Percentiles rank a stretch among this genome's conserved stretches.
These are phyloP conservation scores for Fremontodendron californicum DNA, from an alignment of 345 rosid species.

Conservation along the genomic window DNA sequence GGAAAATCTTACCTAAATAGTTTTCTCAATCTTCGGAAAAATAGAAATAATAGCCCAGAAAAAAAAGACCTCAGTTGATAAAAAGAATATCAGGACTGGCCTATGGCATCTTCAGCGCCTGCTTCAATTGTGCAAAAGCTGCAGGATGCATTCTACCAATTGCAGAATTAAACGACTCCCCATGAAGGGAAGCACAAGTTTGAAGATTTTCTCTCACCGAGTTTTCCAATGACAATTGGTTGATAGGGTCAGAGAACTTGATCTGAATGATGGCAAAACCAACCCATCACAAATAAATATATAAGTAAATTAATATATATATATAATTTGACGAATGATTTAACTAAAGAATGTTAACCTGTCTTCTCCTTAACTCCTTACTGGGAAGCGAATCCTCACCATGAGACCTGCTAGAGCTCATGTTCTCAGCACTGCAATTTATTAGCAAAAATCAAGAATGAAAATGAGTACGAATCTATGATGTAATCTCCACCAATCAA, in stretches of 20 bases:
- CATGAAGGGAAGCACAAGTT: slow-evolving; percentile 78
- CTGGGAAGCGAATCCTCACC: slow-evolving; percentile 59
- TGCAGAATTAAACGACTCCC: slow-evolving; percentile 75
- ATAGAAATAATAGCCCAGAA: not conserved
- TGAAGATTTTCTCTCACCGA: slow-evolving; percentile 81
- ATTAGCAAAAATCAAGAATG: not conserved
- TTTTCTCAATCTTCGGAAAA: not conserved
- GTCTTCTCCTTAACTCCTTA: slow-evolving; percentile 77
- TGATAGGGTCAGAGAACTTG: slow-evolving; percentile 73
- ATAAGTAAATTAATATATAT: not conserved
- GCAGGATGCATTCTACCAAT: slow-evolving; percentile 82
- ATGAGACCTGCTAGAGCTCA: slow-evolving; percentile 62
- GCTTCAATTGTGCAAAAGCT: slow-evolving; percentile 78
- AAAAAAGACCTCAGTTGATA: slow-evolving; percentile 5
- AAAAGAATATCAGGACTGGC: not conserved
- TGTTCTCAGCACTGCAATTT: slow-evolving; percentile 55
- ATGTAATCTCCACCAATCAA: not conserved
- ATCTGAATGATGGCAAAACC: slow-evolving; percentile 39
- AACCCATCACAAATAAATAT: not conserved
- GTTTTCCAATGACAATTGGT: slow-evolving; percentile 73
- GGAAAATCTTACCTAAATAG: slow-evolving; percentile 25
- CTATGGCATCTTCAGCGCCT: slow-evolving; percentile 82
- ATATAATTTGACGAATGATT: not conserved
- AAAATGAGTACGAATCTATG: not conserved
- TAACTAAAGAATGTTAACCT: slow-evolving; percentile 39